Conservation (phyloP, 2,329 filamentous ascomycete genomes). For the Emmonsiellopsis sp. region DNA sequence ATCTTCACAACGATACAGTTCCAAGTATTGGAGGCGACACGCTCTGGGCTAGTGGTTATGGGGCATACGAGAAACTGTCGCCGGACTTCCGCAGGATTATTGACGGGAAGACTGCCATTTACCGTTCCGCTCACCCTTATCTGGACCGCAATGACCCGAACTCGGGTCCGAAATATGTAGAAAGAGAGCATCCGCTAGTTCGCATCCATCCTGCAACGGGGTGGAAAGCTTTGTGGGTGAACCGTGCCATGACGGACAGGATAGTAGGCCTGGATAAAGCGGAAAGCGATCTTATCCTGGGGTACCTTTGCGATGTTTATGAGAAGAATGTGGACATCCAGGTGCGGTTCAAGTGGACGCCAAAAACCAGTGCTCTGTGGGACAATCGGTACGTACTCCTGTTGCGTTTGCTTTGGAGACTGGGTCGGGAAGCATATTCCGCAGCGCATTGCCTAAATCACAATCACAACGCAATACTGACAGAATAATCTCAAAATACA, state of each 20-base stretch:
- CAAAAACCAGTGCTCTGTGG: conserved; percentile 59
- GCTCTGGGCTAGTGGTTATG: conserved; percentile 62
- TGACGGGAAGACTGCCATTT: conserved; percentile 57
- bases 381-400: conserved; percentile 50
- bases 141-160: conserved; percentile 54
- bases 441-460: too few species aligned
- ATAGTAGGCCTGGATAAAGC: conserved; percentile 62
- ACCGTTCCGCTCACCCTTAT: conserved; percentile 57
- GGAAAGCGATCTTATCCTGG: conserved; percentile 60
- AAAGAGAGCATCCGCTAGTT: conserved; percentile 59
- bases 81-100: conserved; percentile 62
- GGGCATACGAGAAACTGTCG: conserved; percentile 64
- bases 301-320: conserved; percentile 59
- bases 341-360: conserved; percentile 62
- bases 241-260: conserved; percentile 57
- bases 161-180: conserved; percentile 56
- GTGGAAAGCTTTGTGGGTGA: conserved; percentile 67
- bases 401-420: too few species aligned
- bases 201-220: conserved; percentile 64
- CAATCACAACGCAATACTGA: background rate
- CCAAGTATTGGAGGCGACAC: conserved; percentile 60
- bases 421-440: too few species aligned
- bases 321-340: conserved; percentile 65
- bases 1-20: conserved; percentile 61
- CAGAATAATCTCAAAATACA: conserved; percentile 17